These are phyloP conservation scores for Diatrype stigma DNA, from an alignment of 2,329 filamentous ascomycete genomes.

Conservation along the genomic window DNA sequence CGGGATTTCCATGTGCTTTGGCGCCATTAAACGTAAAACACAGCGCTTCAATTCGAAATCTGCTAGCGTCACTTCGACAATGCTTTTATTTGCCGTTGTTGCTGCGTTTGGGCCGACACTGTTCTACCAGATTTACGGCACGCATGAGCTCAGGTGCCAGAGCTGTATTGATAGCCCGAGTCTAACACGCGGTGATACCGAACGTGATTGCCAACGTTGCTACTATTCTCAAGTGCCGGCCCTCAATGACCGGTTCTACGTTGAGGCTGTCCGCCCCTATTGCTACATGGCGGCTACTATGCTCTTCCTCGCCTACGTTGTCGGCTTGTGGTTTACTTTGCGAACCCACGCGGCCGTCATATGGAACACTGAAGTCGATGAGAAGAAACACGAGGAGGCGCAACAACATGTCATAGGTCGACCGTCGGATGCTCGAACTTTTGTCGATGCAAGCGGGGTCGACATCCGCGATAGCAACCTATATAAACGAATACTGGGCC, in stretches of 20 bases:
- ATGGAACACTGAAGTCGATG: constrained; percentile 81
- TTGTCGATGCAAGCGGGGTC: constrained; percentile 46
- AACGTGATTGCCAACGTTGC: constrained; percentile 81
- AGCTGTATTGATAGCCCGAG: constrained; percentile 51
- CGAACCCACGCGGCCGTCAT: constrained; percentile 95
- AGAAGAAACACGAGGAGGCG: constrained; percentile 63
- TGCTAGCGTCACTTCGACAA: constrained; percentile 93
- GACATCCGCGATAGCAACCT: constrained; percentile 84
- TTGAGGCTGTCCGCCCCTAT: constrained; percentile 86
- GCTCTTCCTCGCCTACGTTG: constrained; percentile 88
- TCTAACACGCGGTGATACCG: constrained; percentile 31
- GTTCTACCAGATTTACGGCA: constrained; percentile 98
- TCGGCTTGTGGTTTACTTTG: constrained; percentile 92
- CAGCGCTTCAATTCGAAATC: constrained; percentile 97
- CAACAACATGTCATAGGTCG: constrained; percentile 24
- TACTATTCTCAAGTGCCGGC: constrained; percentile 88
- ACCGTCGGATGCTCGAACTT: constrained; percentile 32
- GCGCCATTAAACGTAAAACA: constrained; percentile 94
- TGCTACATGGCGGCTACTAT: constrained; percentile 83
- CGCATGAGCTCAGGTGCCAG: constrained; percentile 87
- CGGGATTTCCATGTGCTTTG: constrained; percentile 97
- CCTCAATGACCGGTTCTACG: constrained; percentile 81
- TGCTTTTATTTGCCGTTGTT: constrained; percentile 94
- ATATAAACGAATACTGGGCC: constrained; percentile 89
- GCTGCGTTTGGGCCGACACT: constrained; percentile 92